phyloP scores from a whole-genome alignment of 805 yeast species.

The Scheffersomyces ergatensis region DNA sequence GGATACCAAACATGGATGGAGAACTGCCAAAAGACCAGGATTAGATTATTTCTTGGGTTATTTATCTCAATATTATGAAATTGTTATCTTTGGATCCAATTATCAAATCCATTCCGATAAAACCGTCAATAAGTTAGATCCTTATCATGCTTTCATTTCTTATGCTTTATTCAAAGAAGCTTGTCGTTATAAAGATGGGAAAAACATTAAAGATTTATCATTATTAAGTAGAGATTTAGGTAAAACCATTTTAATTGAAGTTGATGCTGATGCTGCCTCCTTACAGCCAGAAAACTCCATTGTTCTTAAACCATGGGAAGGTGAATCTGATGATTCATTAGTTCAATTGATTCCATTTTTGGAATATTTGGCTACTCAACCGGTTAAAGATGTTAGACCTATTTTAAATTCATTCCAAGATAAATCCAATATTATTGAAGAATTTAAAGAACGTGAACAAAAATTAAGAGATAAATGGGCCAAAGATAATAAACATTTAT shows the following conservation, averaged over 20 bases:
- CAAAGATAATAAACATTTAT: conserved; percentile 45
- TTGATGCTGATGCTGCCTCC: conserved; percentile 65
- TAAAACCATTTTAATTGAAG: conserved; percentile 79
- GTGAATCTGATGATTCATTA: conserved; percentile 76
- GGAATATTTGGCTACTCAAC: conserved; percentile 90
- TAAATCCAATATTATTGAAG: conserved; percentile 67
- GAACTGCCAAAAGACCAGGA: conserved; percentile 98
- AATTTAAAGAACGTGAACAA: conserved; percentile 76
- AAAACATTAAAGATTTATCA: conserved; percentile 83
- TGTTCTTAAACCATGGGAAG: conserved; percentile 81
- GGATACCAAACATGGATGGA: conserved; percentile 93
- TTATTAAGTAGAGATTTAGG: conserved; percentile 87
- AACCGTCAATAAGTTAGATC: conserved; percentile 86
- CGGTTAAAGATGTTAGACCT: conserved; percentile 85
- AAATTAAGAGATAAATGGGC: conserved; percentile 71
- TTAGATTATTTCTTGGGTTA: conserved; percentile 94
- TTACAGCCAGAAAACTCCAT: conserved; percentile 95
- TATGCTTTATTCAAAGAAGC: conserved; percentile 90
- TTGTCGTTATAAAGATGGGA: conserved; percentile 85
- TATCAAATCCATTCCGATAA: conserved; percentile 83
- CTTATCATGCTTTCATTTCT: conserved; percentile 83
- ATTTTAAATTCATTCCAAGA: conserved; percentile 71
- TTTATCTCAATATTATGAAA: conserved; percentile 92
- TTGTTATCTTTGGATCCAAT: conserved; percentile 85
- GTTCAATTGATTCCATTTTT: conserved; percentile 84